Evolutionary conservation across 805 yeast species (phyloP).

Genomic region (Sugiyamaella boreocaroliniensis): DNA sequence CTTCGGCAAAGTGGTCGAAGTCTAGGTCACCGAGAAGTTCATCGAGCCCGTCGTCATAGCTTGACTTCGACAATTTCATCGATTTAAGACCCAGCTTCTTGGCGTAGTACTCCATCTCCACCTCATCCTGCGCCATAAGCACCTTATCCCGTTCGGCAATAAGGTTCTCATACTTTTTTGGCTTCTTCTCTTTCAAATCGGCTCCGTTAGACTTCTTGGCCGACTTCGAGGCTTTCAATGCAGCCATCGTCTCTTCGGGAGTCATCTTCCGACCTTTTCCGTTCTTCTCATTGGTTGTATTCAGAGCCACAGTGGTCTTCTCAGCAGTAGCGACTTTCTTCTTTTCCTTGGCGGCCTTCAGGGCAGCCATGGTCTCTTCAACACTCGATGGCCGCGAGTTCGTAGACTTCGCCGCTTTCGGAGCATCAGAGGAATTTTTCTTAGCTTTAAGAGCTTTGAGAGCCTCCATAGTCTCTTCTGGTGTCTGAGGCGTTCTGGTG

Average conservation of each 20-base stretch:
- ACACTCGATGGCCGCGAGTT: background rate
- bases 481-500: background rate
- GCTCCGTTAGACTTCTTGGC: constrained; percentile 1
- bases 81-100: constrained; percentile 66
- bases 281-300: constrained; percentile 34
- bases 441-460: constrained; percentile 1
- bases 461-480: constrained; percentile 8
- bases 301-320: constrained; percentile 41
- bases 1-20: constrained; percentile 21
- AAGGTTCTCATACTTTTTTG: constrained; percentile 12
- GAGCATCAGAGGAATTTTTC: too few relatives aligned
- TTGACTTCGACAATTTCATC: constrained; percentile 35
- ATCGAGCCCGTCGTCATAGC: constrained; percentile 66
- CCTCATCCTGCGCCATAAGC: constrained; percentile 54
- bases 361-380: constrained; percentile 27
- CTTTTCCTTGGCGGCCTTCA: constrained; percentile 24
- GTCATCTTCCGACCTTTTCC: constrained; percentile 8
- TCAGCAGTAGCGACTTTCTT: constrained; percentile 14
- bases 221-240: constrained; percentile 22
- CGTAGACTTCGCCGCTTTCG: background rate
- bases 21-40: constrained; percentile 56
- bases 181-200: constrained; percentile 8
- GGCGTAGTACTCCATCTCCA: constrained; percentile 76
- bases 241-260: constrained; percentile 23
- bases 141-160: constrained; percentile 41